Conservation (phyloP, 306 rosid species). For the Oxytropis ochrocephala region DNA sequence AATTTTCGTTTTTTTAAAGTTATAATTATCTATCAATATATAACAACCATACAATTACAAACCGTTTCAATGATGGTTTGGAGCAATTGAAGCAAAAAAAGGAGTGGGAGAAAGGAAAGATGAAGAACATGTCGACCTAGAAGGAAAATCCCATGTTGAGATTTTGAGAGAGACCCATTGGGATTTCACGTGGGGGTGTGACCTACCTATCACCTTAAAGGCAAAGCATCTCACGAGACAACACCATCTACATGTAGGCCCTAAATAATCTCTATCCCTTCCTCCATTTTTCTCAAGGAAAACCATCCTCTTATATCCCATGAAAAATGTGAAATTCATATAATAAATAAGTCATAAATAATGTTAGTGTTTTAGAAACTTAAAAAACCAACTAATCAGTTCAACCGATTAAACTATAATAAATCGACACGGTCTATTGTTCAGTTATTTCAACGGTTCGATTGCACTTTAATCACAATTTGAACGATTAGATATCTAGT, state of each 20-base stretch:
- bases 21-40: not conserved
- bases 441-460: too few species aligned
- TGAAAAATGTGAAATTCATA: not conserved
- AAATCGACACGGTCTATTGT: too few species aligned
- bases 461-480: too few species aligned
- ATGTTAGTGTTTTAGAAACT: too few species aligned
- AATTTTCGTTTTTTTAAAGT: not conserved
- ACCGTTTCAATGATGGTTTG: not conserved
- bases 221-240: conserved; percentile 56
- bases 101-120: not conserved
- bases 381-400: too few species aligned
- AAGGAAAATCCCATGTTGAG: conserved; percentile 50
- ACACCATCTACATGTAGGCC: conserved; percentile 8
- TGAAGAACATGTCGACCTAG: conserved; percentile 27
- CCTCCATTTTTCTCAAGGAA: not conserved
- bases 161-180: conserved; percentile 54
- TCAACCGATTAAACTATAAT: too few species aligned
- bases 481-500: too few species aligned
- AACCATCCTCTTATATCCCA: not conserved
- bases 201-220: conserved; percentile 53
- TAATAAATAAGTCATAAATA: too few species aligned
- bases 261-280: not conserved
- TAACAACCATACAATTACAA: not conserved
- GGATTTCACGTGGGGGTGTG: conserved; percentile 79
- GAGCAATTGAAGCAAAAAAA: not conserved